Evolutionary conservation across 2,329 filamentous ascomycete genomes (phyloP).

Genomic region (Pestalotiopsis sp.): DNA sequence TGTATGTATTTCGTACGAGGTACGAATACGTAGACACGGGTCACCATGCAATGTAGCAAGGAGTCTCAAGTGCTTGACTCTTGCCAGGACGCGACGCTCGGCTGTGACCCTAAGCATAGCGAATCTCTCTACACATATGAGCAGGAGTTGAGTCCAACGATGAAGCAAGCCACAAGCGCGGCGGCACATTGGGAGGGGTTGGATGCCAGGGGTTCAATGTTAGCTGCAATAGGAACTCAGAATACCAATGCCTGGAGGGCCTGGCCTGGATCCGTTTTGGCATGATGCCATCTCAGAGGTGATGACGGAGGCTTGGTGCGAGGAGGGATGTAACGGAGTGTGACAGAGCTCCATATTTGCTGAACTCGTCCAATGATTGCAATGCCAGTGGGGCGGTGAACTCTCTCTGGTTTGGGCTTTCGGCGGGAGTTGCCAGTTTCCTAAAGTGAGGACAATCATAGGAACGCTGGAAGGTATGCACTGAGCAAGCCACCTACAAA

Average conservation of each 20-base stretch:
- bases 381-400: neutral
- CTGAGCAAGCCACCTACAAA: neutral
- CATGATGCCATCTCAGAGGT: neutral
- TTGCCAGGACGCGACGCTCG: no score
- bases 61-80: neutral
- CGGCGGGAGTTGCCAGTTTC: neutral
- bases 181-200: neutral
- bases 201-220: neutral
- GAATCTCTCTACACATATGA: neutral
- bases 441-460: neutral
- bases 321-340: neutral
- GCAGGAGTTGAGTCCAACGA: neutral
- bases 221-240: neutral
- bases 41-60: neutral
- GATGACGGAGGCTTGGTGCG: neutral
- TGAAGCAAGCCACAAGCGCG: slow-evolving; percentile 4
- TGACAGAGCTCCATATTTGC: neutral
- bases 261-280: neutral
- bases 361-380: neutral
- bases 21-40: neutral
- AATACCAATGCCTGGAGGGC: neutral
- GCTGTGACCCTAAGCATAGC: neutral
- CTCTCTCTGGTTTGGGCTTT: neutral
- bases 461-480: neutral
- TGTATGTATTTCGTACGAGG: neutral